Evolutionary conservation across 169 alveolate genomes (phyloP).

Genomic region (Amoebophrya sp.): DNA sequence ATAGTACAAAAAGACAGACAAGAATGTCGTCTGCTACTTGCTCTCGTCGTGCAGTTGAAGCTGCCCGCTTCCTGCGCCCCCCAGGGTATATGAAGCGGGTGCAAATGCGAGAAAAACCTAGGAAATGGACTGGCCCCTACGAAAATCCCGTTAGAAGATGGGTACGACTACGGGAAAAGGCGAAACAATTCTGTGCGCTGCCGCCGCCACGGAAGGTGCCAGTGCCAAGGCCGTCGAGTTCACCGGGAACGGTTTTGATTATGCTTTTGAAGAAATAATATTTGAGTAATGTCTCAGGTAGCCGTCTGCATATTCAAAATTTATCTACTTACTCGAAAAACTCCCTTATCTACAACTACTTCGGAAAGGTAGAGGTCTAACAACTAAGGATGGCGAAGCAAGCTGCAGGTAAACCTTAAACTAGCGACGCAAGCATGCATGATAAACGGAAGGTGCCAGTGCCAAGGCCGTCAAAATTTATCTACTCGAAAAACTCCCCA

Average conservation of each 20-base stretch:
- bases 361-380: too few species aligned
- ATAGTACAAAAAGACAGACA: too few species aligned
- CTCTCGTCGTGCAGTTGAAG: slow-evolving; percentile 47
- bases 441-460: slow-evolving; percentile 43
- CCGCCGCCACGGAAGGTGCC: slow-evolving; percentile 56
- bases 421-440: too few species aligned
- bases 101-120: slow-evolving; percentile 63
- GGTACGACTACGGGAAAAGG: slow-evolving; percentile 64
- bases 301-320: too few species aligned
- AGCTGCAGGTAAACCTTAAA: too few species aligned
- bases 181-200: slow-evolving; percentile 56
- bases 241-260: too few species aligned
- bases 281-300: too few species aligned
- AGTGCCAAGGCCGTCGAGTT: slow-evolving; percentile 10
- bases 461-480: slow-evolving; percentile 24
- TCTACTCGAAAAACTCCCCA: too few species aligned
- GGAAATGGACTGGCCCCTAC: slow-evolving; percentile 65
- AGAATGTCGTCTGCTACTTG: background rate
- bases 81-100: slow-evolving; percentile 62
- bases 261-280: too few species aligned
- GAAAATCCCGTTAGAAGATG: slow-evolving; percentile 64
- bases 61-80: slow-evolving; percentile 54
- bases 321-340: too few species aligned
- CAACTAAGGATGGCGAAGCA: too few species aligned
- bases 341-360: too few species aligned